Evolutionary conservation across 768 basidiomycete species (phyloP).

Genomic region (Phanerochaete carnosa): DNA sequence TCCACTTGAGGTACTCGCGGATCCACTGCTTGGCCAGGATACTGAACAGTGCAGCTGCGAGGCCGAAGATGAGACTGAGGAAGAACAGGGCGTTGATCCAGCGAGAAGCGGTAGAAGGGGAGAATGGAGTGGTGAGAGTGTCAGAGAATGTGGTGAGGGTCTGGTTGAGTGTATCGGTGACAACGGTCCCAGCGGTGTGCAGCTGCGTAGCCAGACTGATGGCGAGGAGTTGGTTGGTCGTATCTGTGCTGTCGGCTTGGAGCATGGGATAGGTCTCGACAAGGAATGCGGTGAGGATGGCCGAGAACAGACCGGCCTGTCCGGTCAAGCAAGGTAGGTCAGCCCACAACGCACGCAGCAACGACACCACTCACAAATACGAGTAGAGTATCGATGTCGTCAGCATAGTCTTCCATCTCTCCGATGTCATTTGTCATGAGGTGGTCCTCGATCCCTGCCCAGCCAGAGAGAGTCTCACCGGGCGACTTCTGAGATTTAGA

Average conservation of each 20-base stretch:
- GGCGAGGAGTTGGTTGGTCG: conserved; percentile 1
- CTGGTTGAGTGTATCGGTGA: not conserved
- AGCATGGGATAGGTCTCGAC: not conserved
- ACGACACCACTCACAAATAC: too few relatives aligned
- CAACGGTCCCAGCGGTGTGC: not conserved
- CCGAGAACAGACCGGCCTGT: too few relatives aligned
- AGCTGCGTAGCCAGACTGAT: not conserved
- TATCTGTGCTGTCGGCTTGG: not conserved
- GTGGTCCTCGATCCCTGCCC: too few relatives aligned
- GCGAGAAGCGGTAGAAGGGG: not conserved
- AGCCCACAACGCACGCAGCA: too few relatives aligned
- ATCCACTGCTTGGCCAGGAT: conserved; percentile 11
- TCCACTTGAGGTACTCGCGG: conserved; percentile 4
- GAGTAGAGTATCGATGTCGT: too few relatives aligned
- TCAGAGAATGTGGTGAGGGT: not conserved
- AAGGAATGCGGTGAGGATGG: too few relatives aligned
- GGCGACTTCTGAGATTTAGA: too few relatives aligned
- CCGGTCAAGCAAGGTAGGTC: too few relatives aligned
- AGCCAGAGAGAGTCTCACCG: not conserved
- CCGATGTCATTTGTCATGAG: too few relatives aligned
- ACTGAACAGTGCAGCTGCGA: conserved; percentile 4
- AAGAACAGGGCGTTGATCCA: conserved; percentile 9
- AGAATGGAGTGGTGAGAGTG: not conserved
- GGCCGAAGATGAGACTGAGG: conserved; percentile 8
- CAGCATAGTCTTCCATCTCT: too few relatives aligned